Evolutionary conservation across 805 yeast genomes (phyloP).

Genomic region (Candida dendrica): DNA sequence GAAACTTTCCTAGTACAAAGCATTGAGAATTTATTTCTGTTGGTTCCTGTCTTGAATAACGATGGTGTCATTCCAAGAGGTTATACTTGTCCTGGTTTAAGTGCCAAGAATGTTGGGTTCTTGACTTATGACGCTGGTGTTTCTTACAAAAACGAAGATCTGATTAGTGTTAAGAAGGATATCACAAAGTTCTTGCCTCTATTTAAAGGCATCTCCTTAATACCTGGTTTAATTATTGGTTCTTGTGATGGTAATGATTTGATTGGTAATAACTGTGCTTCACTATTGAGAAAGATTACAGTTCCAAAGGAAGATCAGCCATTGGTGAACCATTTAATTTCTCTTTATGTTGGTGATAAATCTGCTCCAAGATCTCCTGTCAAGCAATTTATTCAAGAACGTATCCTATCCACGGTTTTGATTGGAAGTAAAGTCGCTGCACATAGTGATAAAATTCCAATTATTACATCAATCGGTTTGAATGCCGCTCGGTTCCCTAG

Average conservation of each 20-base stretch:
- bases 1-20: constrained; percentile 44
- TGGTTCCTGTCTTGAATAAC: constrained; percentile 38
- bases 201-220: constrained; percentile 27
- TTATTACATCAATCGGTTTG: constrained; percentile 54
- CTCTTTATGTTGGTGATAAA: constrained; percentile 45
- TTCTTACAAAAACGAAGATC: constrained; percentile 40
- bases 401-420: constrained; percentile 38
- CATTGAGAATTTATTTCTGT: constrained; percentile 50
- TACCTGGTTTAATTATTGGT: constrained; percentile 53
- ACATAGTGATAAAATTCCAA: constrained; percentile 29
- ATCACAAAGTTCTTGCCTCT: constrained; percentile 32
- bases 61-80: constrained; percentile 36
- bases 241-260: constrained; percentile 51
- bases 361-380: constrained; percentile 42
- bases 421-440: constrained; percentile 49
- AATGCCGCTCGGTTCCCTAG: constrained; percentile 39
- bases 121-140: constrained; percentile 68
- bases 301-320: constrained; percentile 44
- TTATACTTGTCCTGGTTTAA: constrained; percentile 57
- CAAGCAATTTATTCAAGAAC: constrained; percentile 45
- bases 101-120: constrained; percentile 47
- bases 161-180: constrained; percentile 33
- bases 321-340: constrained; percentile 37
- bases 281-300: constrained; percentile 39
- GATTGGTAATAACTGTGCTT: constrained; percentile 47